Conservation (phyloP, 345 rosid genomes). For the Lumnitzera racemosa region DNA sequence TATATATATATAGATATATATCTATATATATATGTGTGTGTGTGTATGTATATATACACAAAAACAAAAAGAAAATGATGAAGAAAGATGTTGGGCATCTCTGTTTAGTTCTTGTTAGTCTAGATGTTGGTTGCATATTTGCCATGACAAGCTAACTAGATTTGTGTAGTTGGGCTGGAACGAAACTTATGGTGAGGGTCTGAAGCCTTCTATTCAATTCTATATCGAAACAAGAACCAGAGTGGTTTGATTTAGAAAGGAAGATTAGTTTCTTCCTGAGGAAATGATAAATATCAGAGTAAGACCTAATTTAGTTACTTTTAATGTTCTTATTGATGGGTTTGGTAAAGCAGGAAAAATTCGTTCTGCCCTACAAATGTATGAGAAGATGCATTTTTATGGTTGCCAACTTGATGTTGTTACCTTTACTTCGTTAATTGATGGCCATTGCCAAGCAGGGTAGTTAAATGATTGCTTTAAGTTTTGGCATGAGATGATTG, state of each 20-base stretch:
- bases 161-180: too few species aligned
- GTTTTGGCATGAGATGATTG: conserved; percentile 60
- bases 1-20: too few species aligned
- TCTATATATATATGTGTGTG: too few species aligned
- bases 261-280: conserved; percentile 44
- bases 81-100: conserved; percentile 6
- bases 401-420: conserved; percentile 59
- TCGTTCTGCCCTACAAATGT: conserved; percentile 36
- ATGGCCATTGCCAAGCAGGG: conserved; percentile 79
- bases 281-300: conserved; percentile 53
- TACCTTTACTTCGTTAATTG: conserved; percentile 73
- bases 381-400: conserved; percentile 40
- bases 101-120: too few species aligned
- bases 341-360: conserved; percentile 61
- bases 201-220: too few species aligned
- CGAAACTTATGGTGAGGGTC: too few species aligned
- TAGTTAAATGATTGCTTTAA: conserved; percentile 39
- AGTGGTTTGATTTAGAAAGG: conserved; percentile 1
- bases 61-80: too few species aligned
- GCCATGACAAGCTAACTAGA: too few species aligned
- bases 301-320: conserved; percentile 49
- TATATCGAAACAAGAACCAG: too few species aligned
- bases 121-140: too few species aligned
- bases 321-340: conserved; percentile 76
- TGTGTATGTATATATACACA: too few species aligned